Base-by-base conservation (phyloP, 257 asterid species). In the Perilla frutescens region DNA sequence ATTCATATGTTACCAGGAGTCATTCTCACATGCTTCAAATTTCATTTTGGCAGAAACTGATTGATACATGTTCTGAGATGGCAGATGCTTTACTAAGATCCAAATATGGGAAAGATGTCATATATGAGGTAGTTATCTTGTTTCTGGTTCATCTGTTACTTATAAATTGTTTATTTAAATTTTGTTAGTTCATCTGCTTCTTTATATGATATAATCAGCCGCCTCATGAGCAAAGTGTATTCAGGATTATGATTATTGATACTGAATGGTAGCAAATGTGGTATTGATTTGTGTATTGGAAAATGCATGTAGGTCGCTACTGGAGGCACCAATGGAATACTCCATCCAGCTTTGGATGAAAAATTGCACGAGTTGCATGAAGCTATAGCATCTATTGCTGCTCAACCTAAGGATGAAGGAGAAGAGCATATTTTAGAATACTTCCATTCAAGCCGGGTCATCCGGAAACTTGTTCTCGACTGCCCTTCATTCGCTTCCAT, bases 381-480 rank as follows among this genome's bases (percentile, higher is more conserved):
- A 81, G 86, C 86, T 39, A 86, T 94, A 78, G 91, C 89, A 13
- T 82, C 89, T 34, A 73, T 90, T 32, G 96, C 85, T 60, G 82
- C 87, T 26, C 87, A 83, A 73, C 96, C 93, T 14, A 90, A 87
- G 83, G 91, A 82, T 31, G 94, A 72, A 68, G 72, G 74, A 56
- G 83, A 83, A 43, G 90, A 87, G 73, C 96, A 90, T 81, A 78
- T 91, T 64, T 83, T 94, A 61, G 96, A 90, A 78, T 78, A 90
- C 55, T 94, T 88, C 70, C 92, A 87, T 77, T 94, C 97, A 4
- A 93, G 98, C 84, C 80, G 98, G 77, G 80, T 80, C 69, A 85
- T 93, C 69, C 84, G 96, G 68, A 90, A 88, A 76, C 89, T 93
- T 1, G 79, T 93, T 47, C 81, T 91, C 6, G 93, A 89, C 64